phyloP scores from a whole-genome alignment of 192 early-diverging fungal species.

The Allomyces macrogynus region DNA sequence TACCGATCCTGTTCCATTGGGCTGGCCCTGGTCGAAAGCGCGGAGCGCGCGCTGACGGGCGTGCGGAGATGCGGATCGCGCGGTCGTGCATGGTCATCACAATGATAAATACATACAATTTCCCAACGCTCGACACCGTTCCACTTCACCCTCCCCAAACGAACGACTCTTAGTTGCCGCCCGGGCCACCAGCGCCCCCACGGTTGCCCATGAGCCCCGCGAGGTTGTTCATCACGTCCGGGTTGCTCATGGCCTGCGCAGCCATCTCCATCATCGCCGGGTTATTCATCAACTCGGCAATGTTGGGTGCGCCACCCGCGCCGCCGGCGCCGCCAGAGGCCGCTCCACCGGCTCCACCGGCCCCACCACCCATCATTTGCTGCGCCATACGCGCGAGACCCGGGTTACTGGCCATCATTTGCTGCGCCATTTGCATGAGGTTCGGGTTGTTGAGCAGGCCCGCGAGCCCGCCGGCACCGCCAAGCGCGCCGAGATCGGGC shows the following conservation, averaged over 20 bases:
- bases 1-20: no score
- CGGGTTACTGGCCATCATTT: constrained; percentile 91
- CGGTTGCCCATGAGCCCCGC: background rate
- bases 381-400: constrained; percentile 69
- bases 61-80: no score
- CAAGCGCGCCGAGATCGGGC: constrained; percentile 12
- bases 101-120: no score
- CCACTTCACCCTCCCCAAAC: no score
- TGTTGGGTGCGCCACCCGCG: constrained; percentile 12
- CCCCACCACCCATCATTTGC: constrained; percentile 56
- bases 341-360: constrained; percentile 24
- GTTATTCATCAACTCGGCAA: constrained; percentile 47
- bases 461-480: constrained; percentile 12
- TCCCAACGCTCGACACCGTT: no score
- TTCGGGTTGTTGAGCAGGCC: constrained; percentile 49
- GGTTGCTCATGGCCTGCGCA: background rate
- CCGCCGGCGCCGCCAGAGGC: background rate
- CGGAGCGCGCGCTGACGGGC: no score
- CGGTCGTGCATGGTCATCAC: no score
- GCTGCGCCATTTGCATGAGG: constrained; percentile 87
- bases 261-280: constrained; percentile 35
- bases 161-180: background rate
- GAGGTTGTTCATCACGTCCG: background rate
- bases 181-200: background rate
- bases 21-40: no score